Base-by-base conservation (phyloP, 257 asterid genomes). In the Fraxinus quadrangulata region DNA sequence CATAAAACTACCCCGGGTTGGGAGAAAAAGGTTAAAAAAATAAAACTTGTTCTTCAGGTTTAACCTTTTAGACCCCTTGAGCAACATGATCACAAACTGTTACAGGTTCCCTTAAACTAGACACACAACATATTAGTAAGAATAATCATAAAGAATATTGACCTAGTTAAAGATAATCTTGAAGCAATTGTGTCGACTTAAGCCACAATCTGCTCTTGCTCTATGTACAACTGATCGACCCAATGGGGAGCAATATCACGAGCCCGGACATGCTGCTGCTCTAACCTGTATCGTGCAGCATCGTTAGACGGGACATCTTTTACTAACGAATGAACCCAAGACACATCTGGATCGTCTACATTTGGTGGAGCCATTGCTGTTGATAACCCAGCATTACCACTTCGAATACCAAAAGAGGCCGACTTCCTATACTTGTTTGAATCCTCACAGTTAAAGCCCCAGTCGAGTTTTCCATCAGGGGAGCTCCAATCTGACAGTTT, bases 141-240 rank as follows among this genome's bases (percentile, higher is more conserved):
- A 85, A 87, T 83, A 85, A 87, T 83, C 39, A 39, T 69, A 86
- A 88, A 42, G 51, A 42, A 87, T 85, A 81, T 67, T 45, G 70
- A 67, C 47, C 75, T 36, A 77, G 6, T 59, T 78, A 80, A 80
- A 0, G 71, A 71, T 78, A 74, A 82, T 47, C 74, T 42, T 63
- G 40, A 70, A 74, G 37, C 69, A 66, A 83, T 73, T 63, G 24
- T 63, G 49, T 33, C 40, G 14, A 67, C 73, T 84, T 74, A 89
- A 37, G 98, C 97, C 89, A 88, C 95, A 77, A 88, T 85, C 84
- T 88, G 95, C 92, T 90, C 92, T 70, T 92, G 96, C 86, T 94
- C 99, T 86, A 89, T 87, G 86, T 92, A 91, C 97, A 92, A 65
- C 79, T 91, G 97, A 68, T 94, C 99, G 16, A 87, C 73, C 97